Base-by-base conservation (phyloP, 176 grass and related monocot species). In the Aegilops speltoides region DNA sequence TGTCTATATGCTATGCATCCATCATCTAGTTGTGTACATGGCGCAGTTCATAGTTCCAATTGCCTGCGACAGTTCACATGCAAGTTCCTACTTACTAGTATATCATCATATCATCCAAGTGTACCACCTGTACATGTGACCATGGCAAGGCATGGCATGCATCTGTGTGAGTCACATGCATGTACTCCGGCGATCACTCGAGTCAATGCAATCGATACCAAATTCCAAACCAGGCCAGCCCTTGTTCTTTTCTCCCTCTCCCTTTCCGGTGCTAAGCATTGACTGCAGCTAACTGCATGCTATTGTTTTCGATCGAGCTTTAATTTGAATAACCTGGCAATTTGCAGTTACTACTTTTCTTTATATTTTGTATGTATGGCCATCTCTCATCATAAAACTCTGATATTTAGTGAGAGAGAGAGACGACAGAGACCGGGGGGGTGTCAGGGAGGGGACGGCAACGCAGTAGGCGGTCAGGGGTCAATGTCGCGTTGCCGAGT, bases 401-500 rank as follows among this genome's bases (percentile, higher is more conserved):
- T 52, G 48, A 52, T 52, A 52, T 17, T 15, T 50, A 50, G 14
- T 16, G 46, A 50, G 45, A 16, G 46, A 50, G 46, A 50, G 48
- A 17, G 48, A 13, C 11, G 41, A 12, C 11, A 50, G 46, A 50
- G 46, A 50, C 29, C 1, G 29, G 46, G 1, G 43, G 31, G 24
- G 15, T 4, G 5, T 25, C 17, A 15, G 12, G 10, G 52, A 31
- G 12, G 22, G 17, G 2, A 23, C 15, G 25, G 38, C 64, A 68
- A 1, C 16, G 61, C 60, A n/a, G 43, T 10, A 73, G 87, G 61
- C 25, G 56, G 84, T 90, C 80, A 56, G 9, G 82, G 68, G 89
- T 90, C 89, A 56, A 15, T 67, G 79, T 90, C 84, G 31, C 79
- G 36, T 87, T 90, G 89, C 89, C 84, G 14, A 28, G 73, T 87